Evolutionary conservation across 495 filamentous ascomycete genomes (phyloP), one percentile per base, ranked within the genome.

Genomic region (Bombardia bombarda): DNA sequence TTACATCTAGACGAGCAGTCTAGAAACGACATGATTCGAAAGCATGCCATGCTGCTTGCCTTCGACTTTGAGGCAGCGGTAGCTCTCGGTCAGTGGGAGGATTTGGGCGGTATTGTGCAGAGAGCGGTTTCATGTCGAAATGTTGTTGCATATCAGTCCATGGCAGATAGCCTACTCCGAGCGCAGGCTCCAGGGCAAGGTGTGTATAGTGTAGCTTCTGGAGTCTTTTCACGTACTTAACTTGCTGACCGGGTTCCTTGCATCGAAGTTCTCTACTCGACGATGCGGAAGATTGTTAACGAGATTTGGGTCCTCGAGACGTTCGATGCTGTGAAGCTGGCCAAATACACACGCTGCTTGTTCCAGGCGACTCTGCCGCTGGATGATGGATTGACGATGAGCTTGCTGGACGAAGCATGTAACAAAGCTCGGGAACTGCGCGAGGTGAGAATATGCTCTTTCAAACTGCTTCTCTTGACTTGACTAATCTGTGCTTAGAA

Each of bases 11-110:
- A 72, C 24, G 69, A 75, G 38, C 61, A 51, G 9, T 61, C 55
- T 2, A 59, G 59, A 30, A 50, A 55, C 9, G 81, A 85, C 52
- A 68, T 86, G 42, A 53, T 68, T 17, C 57, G 66, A 7, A 87
- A 84, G 51, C 70, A 86, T 41, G 68, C 74, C 25, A 70, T 72
- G 17, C 62, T 90, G 9, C 58, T 87, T 4, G 73, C 78, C 1
- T 83, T 86, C 52, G 80, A 88, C 47, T 83, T 92, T 49, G 87
- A 92, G 65, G 82, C 78, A n/a, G 74, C 79, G 9, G 63, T 79
- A 18, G 65, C 68, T 14, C 63, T 95, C 4, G 74, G 79, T 47
- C 62, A 74, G 14, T 90, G 84, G 84, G 75, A 82, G 45, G 69
- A 68, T 38, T 58, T 90, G n/a, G 67, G 70, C 23, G 58, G 62